Evolutionary conservation across 345 rosid genomes (phyloP), one percentile per base, ranked within the genome.

Genomic region (Dovyalis caffra): DNA sequence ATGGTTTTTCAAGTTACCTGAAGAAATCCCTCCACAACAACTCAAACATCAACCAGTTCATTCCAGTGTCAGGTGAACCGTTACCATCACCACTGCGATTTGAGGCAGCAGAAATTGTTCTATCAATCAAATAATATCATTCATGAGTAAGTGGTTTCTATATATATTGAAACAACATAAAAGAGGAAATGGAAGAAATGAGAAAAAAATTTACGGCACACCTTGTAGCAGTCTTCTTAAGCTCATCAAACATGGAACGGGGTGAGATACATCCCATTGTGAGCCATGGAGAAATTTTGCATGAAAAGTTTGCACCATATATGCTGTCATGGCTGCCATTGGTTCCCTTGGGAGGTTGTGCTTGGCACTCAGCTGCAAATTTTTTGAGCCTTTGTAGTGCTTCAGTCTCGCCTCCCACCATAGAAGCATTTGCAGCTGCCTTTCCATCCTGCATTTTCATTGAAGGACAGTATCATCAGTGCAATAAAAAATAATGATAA

Each of bases 11-110:
- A 60, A 56, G 70, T 68, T 82, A 93, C 98, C 98, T 90, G 87
- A 91, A 93, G 89, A 93, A 93, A 90, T 93, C 98, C 90, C 98
- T 90, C 98, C 98, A 93, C 79, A 91, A 57, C 87, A 91, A 84
- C 83, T 93, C 97, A 74, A 83, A 90, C 90, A 87, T 85, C 85
- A 91, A 83, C 97, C 97, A 91, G 87, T 87, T 88, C 74, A 83
- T 80, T 79, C 91, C 93, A 6, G 88, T 78, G 69, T 84, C 89
- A 14, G 85, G 82, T 1, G 89, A 74, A 84, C 86, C 75, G 31
- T 78, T 80, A 40, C 78, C 83, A 45, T 84, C 79, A 2, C 72
- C 79, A 6, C 51, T 66, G 15, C 45, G 38, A 64, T 73, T 84
- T 35, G 76, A 70, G 47, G 85, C 74, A 68, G 79, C 88, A 29